A percentile compares a stretch with the other conserved stretches of the same genome.
Conservation (phyloP, 2,329 filamentous ascomycete species). For the Talaromyces sp. region DNA sequence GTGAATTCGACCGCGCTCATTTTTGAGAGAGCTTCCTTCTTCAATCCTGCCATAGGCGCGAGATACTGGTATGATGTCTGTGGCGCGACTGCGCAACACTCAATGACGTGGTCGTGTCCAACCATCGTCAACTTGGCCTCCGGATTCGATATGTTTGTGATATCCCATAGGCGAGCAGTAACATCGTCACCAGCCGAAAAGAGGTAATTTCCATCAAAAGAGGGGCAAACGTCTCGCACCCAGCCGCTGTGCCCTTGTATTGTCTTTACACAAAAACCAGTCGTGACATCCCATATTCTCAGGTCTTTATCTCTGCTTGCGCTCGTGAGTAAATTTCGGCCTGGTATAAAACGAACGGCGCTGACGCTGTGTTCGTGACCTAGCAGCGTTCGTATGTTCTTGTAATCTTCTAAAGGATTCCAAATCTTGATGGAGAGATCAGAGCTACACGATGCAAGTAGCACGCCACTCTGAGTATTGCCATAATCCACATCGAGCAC, state of each 20-base stretch:
- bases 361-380: slow-evolving; percentile 92
- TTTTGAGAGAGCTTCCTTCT: slow-evolving; percentile 70
- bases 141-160: slow-evolving; percentile 52
- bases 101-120: slow-evolving; percentile 80
- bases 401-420: slow-evolving; percentile 89
- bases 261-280: slow-evolving; percentile 89
- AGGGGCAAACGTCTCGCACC: slow-evolving; percentile 85
- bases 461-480: slow-evolving; percentile 71
- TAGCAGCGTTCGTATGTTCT: slow-evolving; percentile 85
- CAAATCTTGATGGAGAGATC: slow-evolving; percentile 93
- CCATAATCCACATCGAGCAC: slow-evolving; percentile 89
- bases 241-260: slow-evolving; percentile 79
- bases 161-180: slow-evolving; percentile 80
- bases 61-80: slow-evolving; percentile 73
- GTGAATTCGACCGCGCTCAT: slow-evolving; percentile 76
- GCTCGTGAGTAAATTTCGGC: slow-evolving; percentile 79
- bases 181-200: slow-evolving; percentile 80
- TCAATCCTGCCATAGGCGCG: slow-evolving; percentile 71
- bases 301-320: slow-evolving; percentile 82
- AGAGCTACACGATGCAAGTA: slow-evolving; percentile 79
- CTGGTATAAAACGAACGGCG: slow-evolving; percentile 82
- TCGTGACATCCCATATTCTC: slow-evolving; percentile 88
- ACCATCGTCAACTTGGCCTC: slow-evolving; percentile 76
- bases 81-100: slow-evolving; percentile 84
- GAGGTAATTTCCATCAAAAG: slow-evolving; percentile 76